A percentile compares a stretch with the other conserved stretches of the same genome.
Evolutionary conservation across 305 asterid genomes (phyloP).

Genomic region (Fraxinus xanthoxyloides): DNA sequence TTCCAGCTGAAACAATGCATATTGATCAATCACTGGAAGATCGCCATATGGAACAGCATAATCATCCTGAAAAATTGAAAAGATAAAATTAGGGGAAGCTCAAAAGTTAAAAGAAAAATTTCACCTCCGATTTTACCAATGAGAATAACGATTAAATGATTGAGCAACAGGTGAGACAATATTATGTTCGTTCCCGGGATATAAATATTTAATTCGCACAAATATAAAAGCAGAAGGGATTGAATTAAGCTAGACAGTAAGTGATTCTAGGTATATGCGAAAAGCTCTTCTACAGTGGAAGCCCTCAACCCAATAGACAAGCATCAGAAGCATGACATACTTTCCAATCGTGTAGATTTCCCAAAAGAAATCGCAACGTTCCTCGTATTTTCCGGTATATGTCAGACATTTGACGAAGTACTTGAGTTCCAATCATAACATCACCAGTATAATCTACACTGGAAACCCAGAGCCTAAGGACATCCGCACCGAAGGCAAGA

Average conservation of each 20-base stretch:
- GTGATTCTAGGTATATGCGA: background rate
- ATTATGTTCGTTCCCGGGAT: background rate
- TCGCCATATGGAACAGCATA: slow-evolving; percentile 68
- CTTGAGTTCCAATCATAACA: slow-evolving; percentile 75
- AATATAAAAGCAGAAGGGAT: background rate
- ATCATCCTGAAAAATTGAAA: slow-evolving; percentile 50
- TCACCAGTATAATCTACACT: slow-evolving; percentile 95
- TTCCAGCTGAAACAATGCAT: slow-evolving; percentile 86
- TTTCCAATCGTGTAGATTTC: slow-evolving; percentile 96
- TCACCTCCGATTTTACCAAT: background rate
- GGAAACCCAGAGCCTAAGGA: slow-evolving; percentile 95
- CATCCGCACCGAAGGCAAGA: slow-evolving; percentile 87
- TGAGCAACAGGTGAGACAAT: background rate
- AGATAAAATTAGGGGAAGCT: background rate
- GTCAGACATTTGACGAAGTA: slow-evolving; percentile 98
- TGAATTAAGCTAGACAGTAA: background rate
- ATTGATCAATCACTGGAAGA: slow-evolving; percentile 84
- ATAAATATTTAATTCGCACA: background rate
- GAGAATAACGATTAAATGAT: background rate
- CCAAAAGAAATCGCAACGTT: slow-evolving; percentile 92
- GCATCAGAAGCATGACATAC: slow-evolving; percentile 40
- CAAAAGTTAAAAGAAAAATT: slow-evolving; percentile 1
- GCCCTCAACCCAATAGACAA: slow-evolving; percentile 5
- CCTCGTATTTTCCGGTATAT: slow-evolving; percentile 91
- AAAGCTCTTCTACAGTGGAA: background rate